phyloP scores from a whole-genome alignment of 495 filamentous ascomycete species.

The Penicillium manginii region DNA sequence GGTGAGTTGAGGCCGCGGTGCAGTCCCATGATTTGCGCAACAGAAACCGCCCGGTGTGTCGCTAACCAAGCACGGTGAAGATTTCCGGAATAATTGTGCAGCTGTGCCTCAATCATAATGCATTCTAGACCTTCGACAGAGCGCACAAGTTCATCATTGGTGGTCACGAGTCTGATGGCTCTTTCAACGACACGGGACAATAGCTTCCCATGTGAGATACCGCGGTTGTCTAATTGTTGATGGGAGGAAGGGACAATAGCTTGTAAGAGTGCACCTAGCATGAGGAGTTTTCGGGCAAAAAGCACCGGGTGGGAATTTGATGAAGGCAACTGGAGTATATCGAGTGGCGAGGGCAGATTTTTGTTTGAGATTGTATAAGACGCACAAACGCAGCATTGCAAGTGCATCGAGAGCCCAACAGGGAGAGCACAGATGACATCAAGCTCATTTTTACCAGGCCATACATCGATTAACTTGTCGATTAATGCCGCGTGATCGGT shows the following conservation, averaged over 20 bases:
- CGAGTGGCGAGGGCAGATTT: conserved; percentile 21
- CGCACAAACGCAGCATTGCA: conserved; percentile 30
- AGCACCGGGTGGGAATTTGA: conserved; percentile 46
- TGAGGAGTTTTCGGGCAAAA: conserved; percentile 49
- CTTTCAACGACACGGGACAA: conserved; percentile 38
- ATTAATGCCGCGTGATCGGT: conserved; percentile 22
- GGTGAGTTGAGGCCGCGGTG: conserved; percentile 21
- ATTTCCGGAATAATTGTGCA: conserved; percentile 50
- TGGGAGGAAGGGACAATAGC: conserved; percentile 30
- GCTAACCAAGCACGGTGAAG: conserved; percentile 49
- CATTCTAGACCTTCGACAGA: conserved; percentile 54
- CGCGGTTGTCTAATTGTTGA: conserved; percentile 16
- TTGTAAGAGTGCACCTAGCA: conserved; percentile 47
- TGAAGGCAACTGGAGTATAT: conserved; percentile 40
- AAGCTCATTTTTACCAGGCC: conserved; percentile 41
- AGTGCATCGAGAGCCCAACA: conserved; percentile 25
- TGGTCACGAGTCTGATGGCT: conserved; percentile 45
- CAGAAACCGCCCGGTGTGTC: conserved; percentile 38
- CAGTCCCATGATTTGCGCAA: conserved; percentile 30
- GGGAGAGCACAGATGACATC: conserved; percentile 36
- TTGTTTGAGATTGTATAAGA: conserved; percentile 24
- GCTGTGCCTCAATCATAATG: conserved; percentile 51
- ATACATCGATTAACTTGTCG: conserved; percentile 35
- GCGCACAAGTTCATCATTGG: conserved; percentile 48
- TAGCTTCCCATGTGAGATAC: conserved; percentile 25